A percentile compares a stretch with the other conserved stretches of the same genome.
These are phyloP conservation scores for Cryphonectria carpinicola DNA, from an alignment of 2,329 filamentous ascomycete species.

Conservation along the genomic window DNA sequence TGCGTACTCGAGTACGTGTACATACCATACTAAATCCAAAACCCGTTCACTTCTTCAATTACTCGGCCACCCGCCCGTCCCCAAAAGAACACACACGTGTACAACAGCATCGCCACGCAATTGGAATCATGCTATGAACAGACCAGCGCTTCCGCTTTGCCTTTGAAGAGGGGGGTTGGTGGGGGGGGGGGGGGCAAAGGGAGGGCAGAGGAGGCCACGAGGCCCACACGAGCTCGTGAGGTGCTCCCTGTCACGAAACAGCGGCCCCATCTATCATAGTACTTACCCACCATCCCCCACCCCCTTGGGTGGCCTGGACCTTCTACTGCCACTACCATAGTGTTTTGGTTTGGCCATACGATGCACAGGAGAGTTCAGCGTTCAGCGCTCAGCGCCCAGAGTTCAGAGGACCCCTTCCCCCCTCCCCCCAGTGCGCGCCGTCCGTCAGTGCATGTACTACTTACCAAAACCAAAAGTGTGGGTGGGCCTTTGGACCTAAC, in stretches of 20 bases:
- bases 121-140: not conserved
- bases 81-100: not conserved
- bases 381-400: not conserved
- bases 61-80: not conserved
- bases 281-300: not conserved
- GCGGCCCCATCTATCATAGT: not conserved
- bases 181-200: not conserved
- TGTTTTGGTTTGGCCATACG: not conserved
- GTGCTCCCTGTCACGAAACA: constrained; percentile 9
- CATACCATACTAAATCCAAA: not conserved
- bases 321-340: constrained; percentile 1
- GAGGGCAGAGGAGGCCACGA: not conserved
- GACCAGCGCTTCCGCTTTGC: not conserved
- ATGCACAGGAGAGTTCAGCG: not conserved
- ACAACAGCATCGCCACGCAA: not conserved
- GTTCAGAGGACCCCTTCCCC: not conserved
- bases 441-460: not conserved
- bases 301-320: not conserved
- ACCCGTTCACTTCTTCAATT: not conserved
- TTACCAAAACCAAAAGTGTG: not conserved
- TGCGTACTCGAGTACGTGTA: constrained; percentile 3
- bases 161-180: not conserved
- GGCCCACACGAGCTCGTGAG: constrained; percentile 1
- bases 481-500: constrained; percentile 4
- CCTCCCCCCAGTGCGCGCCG: no score